Evolutionary conservation across 345 rosid genomes (phyloP).

Genomic region (Citrus australasica): DNA sequence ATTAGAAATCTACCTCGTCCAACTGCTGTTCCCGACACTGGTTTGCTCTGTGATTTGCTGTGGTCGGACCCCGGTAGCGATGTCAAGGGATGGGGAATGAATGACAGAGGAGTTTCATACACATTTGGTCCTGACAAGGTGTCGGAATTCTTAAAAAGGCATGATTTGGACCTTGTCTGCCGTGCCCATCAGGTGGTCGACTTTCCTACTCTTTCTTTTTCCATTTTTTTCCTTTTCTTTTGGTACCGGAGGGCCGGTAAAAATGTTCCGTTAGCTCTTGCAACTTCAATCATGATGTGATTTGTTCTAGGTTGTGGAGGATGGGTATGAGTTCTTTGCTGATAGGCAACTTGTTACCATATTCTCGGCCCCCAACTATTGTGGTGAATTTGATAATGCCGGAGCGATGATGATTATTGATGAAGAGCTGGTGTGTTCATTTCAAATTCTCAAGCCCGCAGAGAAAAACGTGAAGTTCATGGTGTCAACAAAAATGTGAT

Average conservation of each 20-base stretch:
- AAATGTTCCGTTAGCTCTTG: neutral
- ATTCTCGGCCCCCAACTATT: conserved; percentile 93
- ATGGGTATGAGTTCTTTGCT: conserved; percentile 97
- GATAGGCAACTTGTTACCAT: conserved; percentile 89
- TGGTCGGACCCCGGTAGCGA: conserved; percentile 97
- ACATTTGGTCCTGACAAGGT: conserved; percentile 92
- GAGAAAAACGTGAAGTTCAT: conserved; percentile 71
- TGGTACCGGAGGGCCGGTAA: neutral
- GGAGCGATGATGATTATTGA: conserved; percentile 98
- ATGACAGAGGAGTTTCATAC: conserved; percentile 90
- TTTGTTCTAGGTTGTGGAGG: conserved; percentile 81
- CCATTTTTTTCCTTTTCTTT: neutral
- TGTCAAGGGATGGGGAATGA: conserved; percentile 93
- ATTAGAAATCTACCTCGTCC: conserved; percentile 73
- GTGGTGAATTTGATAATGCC: conserved; percentile 98
- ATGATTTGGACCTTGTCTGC: conserved; percentile 88
- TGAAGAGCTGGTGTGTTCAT: conserved; percentile 85
- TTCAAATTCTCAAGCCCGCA: conserved; percentile 92
- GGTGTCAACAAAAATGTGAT: conserved; percentile 66
- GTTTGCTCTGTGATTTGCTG: conserved; percentile 85
- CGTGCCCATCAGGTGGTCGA: conserved; percentile 90
- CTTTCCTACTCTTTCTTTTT: neutral
- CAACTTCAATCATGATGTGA: conserved; percentile 5
- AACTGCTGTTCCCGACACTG: conserved; percentile 70
- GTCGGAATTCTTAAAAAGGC: conserved; percentile 64